Conservation (phyloP, 495 filamentous ascomycete species). For the Baudoinia panamericana region DNA sequence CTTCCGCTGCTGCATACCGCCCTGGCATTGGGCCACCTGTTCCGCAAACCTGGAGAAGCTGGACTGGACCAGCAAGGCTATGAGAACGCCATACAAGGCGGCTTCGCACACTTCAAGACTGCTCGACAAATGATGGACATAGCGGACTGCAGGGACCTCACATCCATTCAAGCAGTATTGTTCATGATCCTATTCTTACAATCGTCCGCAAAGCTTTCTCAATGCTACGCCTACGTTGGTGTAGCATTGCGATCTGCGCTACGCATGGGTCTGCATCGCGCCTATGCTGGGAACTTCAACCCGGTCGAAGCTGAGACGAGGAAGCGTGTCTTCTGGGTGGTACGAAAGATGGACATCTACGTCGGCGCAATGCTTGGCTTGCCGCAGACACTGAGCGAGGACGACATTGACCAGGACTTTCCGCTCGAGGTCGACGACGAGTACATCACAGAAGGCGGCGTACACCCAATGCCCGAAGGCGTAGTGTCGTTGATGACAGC, state of each 20-base stretch:
- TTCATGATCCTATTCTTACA: slow-evolving; percentile 93
- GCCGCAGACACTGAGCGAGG: slow-evolving; percentile 67
- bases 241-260: slow-evolving; percentile 77
- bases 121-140: slow-evolving; percentile 75
- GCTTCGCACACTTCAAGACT: slow-evolving; percentile 76
- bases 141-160: slow-evolving; percentile 79
- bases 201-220: slow-evolving; percentile 77
- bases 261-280: slow-evolving; percentile 77
- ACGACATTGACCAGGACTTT: slow-evolving; percentile 84
- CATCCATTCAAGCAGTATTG: slow-evolving; percentile 70
- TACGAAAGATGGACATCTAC: slow-evolving; percentile 89
- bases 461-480: slow-evolving; percentile 62
- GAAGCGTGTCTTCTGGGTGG: slow-evolving; percentile 77
- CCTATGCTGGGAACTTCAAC: slow-evolving; percentile 58
- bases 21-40: slow-evolving; percentile 78
- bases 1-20: slow-evolving; percentile 72
- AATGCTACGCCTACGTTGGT: slow-evolving; percentile 86
- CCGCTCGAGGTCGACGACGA: slow-evolving; percentile 83
- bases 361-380: slow-evolving; percentile 80
- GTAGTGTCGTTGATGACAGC: slow-evolving; percentile 62
- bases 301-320: slow-evolving; percentile 75
- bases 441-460: slow-evolving; percentile 66
- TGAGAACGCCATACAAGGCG: slow-evolving; percentile 64
- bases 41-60: slow-evolving; percentile 41
- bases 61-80: slow-evolving; percentile 46